Evolutionary conservation across 106 monocot species (phyloP).

Genomic region (Allium cepa): DNA sequence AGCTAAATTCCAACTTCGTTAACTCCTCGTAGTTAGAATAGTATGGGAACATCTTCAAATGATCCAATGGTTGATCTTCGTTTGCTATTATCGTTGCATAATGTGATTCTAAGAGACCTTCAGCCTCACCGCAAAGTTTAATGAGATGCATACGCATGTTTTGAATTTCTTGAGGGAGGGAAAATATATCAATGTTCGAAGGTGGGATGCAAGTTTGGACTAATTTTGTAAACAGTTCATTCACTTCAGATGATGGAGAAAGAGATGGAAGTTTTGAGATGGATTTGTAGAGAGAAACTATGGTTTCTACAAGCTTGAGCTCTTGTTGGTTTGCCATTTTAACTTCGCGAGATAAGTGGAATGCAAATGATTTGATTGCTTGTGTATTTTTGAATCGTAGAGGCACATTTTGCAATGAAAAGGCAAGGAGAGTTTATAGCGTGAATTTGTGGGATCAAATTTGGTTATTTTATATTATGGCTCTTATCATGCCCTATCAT

Average conservation of each 20-base stretch:
- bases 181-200: constrained; percentile 36
- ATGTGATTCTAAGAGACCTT: constrained; percentile 62
- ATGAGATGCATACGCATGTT: constrained; percentile 56
- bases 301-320: constrained; percentile 6
- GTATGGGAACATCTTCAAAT: constrained; percentile 59
- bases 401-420: too few species aligned
- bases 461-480: too few species aligned
- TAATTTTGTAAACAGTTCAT: constrained; percentile 67
- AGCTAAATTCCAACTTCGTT: constrained; percentile 33
- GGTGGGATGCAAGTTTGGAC: constrained; percentile 73
- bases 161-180: constrained; percentile 24
- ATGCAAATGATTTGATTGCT: too few species aligned
- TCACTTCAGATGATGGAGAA: constrained; percentile 47
- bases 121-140: constrained; percentile 54
- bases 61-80: constrained; percentile 39
- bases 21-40: constrained; percentile 65
- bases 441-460: too few species aligned
- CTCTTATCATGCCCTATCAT: too few species aligned
- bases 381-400: too few species aligned
- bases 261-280: constrained; percentile 58
- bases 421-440: too few species aligned
- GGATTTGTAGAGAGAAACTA: constrained; percentile 23
- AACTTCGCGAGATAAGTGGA: neutral
- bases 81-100: constrained; percentile 41
- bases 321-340: constrained; percentile 7